Base-by-base conservation (phyloP, 192 early-diverging fungal species). In the Backusella psychrophila region DNA sequence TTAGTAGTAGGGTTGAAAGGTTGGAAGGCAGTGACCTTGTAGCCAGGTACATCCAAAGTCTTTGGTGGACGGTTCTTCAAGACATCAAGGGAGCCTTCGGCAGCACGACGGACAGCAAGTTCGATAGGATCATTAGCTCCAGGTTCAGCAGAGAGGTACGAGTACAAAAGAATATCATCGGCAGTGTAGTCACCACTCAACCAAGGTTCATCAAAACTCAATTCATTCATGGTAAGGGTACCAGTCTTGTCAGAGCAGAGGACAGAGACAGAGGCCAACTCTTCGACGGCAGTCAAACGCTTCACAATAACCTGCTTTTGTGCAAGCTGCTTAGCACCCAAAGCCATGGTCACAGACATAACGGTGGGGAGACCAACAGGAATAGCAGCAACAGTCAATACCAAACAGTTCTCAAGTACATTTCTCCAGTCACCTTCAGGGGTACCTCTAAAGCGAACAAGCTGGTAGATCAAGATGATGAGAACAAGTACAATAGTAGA, bases 341-440 rank as follows among this genome's bases (percentile, higher is more conserved):
- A 90, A 6, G 96, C 96, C 95, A 97, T 96, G 59, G 96, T 97
- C 29, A 97, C 95, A 17, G 94, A 91, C 89, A 96, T 90, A 59
- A 97, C 94, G 0, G 96, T 95, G 19, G 95, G 96, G 29, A 97
- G 90, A 83, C 96, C 96, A 12, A 96, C 92, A 29, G 96, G 96
- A 72, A 97, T 96, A 70, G 95, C 94, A 41, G 95, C 95, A 7
- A 97, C 92, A 3, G 94, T 95, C 68, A 97, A 84, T 72, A 97
- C 89, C 44, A 97, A 83, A 71, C 94, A 81, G 38, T 90, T 89
- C 36, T 91, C 87, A 76, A 92, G 86, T 35, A 87, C 87, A 35
- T 85, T 85, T 23, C 69, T 65, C 80, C 80, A 81, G 17, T 88
- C 80, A 69, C 83, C 84, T 74, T 77, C 75, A 44, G n/a, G n/a